Base-by-base conservation (phyloP, 1,284 basidiomycete species). In the Polyporus tsugae region DNA sequence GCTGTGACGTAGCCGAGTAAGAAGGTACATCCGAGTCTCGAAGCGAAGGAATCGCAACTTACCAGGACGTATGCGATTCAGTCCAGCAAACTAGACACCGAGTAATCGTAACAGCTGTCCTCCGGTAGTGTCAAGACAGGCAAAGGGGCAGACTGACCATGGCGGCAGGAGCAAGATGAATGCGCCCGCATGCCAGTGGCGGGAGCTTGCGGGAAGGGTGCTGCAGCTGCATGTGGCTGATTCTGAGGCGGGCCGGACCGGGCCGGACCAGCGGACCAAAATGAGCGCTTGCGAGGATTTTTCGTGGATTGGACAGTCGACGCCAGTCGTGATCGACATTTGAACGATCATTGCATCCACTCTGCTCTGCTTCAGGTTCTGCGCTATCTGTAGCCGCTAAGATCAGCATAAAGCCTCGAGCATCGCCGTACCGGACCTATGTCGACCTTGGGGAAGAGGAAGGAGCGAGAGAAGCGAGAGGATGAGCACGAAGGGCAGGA, bases 391-490 rank as follows among this genome's bases (percentile, higher is more conserved):
- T 7, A 58, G 10, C 4, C 25, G 3, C 25, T 2, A 7, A 53
- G 52, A 22, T 25, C 25, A 53, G 10, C 2, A 15, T 29, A 33
- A 5, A 0, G 1, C 52, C 52, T 22, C 13, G 15, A 57, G 9
- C 29, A 13, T 25, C 38, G 7, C 13, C n/a, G 10, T 39, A 25
- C 13, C 6, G 10, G 15, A 60, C 6, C 29, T 10, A 75, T 76
- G 71, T 71, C 83, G 11, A 65, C 80, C 1, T 77, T 89, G 2
- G 87, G 87, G 29, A 89, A 89, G 75, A 81, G 87, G 62, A 89
- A 88, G 72, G 82, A 83, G 57, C 79, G 84, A 67, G 85, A 85
- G 19, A 81, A 83, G 55, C 79, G 84, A 66, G 85, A 86, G 19
- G 80, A 80, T 15, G 60, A 65, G 25, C 81, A 82, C 11, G 70